Percentiles rank a stretch among this genome's conserved stretches.
These are phyloP conservation scores for Fraxinus sp. DNA, from an alignment of 305 asterid species.

Conservation along the genomic window DNA sequence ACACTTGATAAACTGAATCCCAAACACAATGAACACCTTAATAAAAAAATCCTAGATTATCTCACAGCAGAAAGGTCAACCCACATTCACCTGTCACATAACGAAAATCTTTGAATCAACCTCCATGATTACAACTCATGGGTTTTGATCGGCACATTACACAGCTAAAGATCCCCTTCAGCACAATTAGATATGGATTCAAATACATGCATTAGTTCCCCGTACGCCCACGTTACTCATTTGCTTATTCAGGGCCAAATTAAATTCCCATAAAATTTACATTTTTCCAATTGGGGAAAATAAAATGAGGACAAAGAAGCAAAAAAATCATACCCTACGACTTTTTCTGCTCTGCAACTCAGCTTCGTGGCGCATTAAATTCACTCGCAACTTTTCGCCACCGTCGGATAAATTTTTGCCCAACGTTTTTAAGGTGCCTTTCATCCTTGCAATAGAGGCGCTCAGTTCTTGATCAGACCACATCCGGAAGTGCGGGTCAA, in stretches of 20 bases:
- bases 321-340: slow-evolving; percentile 37
- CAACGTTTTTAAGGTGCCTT: not conserved
- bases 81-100: not conserved
- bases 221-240: not conserved
- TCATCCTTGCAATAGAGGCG: slow-evolving; percentile 25
- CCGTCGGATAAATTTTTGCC: slow-evolving; percentile 32
- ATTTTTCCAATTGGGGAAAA: not conserved
- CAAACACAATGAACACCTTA: not conserved
- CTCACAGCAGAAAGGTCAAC: not conserved
- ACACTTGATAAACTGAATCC: not conserved
- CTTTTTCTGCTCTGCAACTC: slow-evolving; percentile 40
- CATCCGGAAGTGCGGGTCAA: not conserved
- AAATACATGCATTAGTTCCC: not conserved
- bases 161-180: not conserved
- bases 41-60: not conserved
- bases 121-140: not conserved
- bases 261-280: not conserved
- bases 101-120: not conserved
- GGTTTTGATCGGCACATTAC: not conserved
- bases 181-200: not conserved
- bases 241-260: not conserved
- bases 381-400: slow-evolving; percentile 42
- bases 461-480: slow-evolving; percentile 24
- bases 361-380: slow-evolving; percentile 28
- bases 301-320: not conserved